phyloP scores from a whole-genome alignment of 176 grass and related monocot genomes.

The Carex cristatella region DNA sequence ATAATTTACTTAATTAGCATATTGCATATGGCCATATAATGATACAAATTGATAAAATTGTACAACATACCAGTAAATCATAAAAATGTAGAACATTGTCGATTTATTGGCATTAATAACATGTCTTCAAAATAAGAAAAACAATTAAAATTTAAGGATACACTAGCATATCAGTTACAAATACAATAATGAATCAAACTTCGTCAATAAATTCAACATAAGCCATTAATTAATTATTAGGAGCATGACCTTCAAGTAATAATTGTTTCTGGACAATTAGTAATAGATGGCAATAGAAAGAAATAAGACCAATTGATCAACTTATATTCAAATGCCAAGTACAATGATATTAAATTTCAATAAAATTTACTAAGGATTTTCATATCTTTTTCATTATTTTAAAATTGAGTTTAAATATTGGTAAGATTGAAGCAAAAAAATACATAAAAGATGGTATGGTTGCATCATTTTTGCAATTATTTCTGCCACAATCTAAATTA shows the following conservation, averaged over 20 bases:
- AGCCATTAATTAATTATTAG: not conserved
- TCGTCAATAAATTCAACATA: not conserved
- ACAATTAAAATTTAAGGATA: not conserved
- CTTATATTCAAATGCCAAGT: not conserved
- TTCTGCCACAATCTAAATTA: not conserved
- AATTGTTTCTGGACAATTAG: not conserved
- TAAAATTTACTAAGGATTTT: not conserved
- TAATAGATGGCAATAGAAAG: not conserved
- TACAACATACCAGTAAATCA: not conserved
- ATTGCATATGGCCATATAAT: not conserved
- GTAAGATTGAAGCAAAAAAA: not conserved
- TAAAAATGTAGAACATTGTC: not conserved
- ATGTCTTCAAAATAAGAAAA: not conserved
- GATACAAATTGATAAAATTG: not conserved
- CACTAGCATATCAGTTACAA: not conserved
- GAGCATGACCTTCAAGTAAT: not conserved
- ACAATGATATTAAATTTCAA: not conserved
- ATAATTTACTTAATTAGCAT: not conserved
- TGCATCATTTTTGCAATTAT: not conserved
- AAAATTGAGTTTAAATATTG: not conserved
- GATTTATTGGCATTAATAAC: not conserved
- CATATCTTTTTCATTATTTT: not conserved
- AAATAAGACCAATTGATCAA: not conserved
- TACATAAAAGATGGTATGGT: not conserved
- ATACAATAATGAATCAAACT: not conserved